Evolutionary conservation across 1,284 basidiomycete species (phyloP), one percentile per base, ranked within the genome.

Genomic region (Erythrobasidium hasegawianum): DNA sequence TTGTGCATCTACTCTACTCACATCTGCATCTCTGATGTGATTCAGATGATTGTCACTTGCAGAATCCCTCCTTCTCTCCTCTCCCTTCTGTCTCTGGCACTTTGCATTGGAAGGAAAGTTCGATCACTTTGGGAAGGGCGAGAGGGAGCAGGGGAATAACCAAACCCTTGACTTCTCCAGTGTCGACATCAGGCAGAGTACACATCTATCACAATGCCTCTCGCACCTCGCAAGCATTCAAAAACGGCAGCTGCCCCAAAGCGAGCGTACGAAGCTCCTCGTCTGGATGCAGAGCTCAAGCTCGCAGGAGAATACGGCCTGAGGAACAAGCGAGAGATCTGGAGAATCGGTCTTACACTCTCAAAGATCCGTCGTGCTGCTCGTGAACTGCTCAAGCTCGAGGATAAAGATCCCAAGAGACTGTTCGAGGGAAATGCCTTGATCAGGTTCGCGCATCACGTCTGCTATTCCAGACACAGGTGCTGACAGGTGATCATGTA

Each of bases 301-400:
- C 92, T 97, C 81, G 93, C 93, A 71, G 95, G 95, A 82, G 96
- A 99, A 84, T 98, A 95, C 84, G 95, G 95, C 81, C 90, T 98
- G 77, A 90, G 94, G 81, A 98, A 97, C 90, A 99, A 99, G 86
- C 90, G 92, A 78, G 95, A 99, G 84, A 97, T 98, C 83, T 98
- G 95, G 95, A 90, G 96, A 78, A 97, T 99, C 80, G 87, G 93
- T 79, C 87, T 98, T 77, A 87, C 87, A 78, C 87, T 99, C 69
- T 98, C 96, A 78, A 97, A 99, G 86, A 98, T 98, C 79, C 94
- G 95, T 85, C 93, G 96, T 88, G 96, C 95, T 71, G 96, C 95
- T 73, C 95, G 95, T 89, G 95, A 98, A 83, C 89, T 98, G 72
- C 88, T 98, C 81, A 98, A 98, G 85, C 92, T 99, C 81, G 95